These are phyloP conservation scores for Tetrapyrgos nigripes DNA, from an alignment of 1,284 basidiomycete species.

Conservation along the genomic window DNA sequence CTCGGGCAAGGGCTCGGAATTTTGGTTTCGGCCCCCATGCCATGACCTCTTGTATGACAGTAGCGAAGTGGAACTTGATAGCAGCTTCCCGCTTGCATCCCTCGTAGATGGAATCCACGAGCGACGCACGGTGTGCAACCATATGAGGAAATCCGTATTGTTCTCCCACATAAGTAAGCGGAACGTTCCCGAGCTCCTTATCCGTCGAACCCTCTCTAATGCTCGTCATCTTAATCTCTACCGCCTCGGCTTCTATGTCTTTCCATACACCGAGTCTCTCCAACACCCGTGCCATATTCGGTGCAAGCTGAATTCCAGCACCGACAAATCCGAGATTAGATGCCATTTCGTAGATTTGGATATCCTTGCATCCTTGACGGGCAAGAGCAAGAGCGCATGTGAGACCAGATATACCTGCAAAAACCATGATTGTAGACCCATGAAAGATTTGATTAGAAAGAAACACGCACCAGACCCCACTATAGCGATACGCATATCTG, in stretches of 20 bases:
- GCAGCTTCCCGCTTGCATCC: conserved; percentile 11
- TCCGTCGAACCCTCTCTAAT: conserved; percentile 15
- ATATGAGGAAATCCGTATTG: conserved; percentile 24
- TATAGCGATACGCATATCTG: too few species aligned
- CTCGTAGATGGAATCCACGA: conserved; percentile 22
- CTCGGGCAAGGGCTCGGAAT: conserved; percentile 16
- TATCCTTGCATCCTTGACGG: conserved; percentile 14
- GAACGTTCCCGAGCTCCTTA: conserved; percentile 15
- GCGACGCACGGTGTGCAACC: conserved; percentile 20
- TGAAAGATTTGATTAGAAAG: too few species aligned
- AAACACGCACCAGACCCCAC: too few species aligned
- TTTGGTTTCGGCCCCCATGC: conserved; percentile 15
- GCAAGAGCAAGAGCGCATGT: conserved; percentile 17
- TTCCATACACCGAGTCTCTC: conserved; percentile 17
- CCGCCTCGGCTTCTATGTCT: conserved; percentile 16
- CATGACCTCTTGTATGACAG: conserved; percentile 15
- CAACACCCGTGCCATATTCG: conserved; percentile 18
- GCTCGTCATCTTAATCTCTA: conserved; percentile 13
- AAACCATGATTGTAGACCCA: too few species aligned
- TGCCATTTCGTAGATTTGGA: conserved; percentile 19
- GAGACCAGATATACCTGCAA: conserved; percentile 17
- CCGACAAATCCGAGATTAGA: conserved; percentile 22
- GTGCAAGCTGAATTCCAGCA: conserved; percentile 20
- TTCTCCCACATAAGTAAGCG: conserved; percentile 11
- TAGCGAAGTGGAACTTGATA: conserved; percentile 21